Evolutionary conservation across 148 eudicot genomes (phyloP).

Genomic region (Chenopodium album): DNA sequence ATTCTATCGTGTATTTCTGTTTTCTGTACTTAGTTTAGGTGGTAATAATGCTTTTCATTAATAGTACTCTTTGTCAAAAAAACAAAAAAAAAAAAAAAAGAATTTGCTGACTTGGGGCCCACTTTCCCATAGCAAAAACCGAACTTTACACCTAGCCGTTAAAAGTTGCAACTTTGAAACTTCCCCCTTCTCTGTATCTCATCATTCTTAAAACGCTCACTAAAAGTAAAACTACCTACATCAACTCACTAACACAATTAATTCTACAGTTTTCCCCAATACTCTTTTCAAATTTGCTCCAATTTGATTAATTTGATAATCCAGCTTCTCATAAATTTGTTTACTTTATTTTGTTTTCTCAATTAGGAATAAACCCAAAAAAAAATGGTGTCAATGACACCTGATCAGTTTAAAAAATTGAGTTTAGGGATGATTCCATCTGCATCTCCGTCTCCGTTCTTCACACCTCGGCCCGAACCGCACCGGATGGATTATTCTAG

Average conservation of each 20-base stretch:
- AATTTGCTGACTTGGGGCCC: constrained; percentile 3
- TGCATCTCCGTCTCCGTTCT: constrained; percentile 72
- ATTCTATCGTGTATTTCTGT: too few relatives aligned
- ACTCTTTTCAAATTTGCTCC: neutral
- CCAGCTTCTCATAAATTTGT: neutral
- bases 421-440: constrained; percentile 59
- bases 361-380: neutral
- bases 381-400: constrained; percentile 62
- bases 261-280: neutral
- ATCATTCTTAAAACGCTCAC: constrained; percentile 3
- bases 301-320: neutral
- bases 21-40: too few relatives aligned
- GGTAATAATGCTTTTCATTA: too few relatives aligned
- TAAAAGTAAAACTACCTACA: neutral
- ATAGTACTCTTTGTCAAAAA: too few relatives aligned
- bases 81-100: neutral
- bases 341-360: neutral
- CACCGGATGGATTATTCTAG: constrained; percentile 49
- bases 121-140: neutral
- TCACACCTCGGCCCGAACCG: constrained; percentile 78
- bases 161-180: neutral
- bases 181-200: neutral
- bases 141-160: constrained; percentile 35
- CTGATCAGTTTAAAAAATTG: constrained; percentile 57
- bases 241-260: neutral